Evolutionary conservation across 352 stramenopile species (phyloP).

Genomic region (Phytophthora boehmeriae): DNA sequence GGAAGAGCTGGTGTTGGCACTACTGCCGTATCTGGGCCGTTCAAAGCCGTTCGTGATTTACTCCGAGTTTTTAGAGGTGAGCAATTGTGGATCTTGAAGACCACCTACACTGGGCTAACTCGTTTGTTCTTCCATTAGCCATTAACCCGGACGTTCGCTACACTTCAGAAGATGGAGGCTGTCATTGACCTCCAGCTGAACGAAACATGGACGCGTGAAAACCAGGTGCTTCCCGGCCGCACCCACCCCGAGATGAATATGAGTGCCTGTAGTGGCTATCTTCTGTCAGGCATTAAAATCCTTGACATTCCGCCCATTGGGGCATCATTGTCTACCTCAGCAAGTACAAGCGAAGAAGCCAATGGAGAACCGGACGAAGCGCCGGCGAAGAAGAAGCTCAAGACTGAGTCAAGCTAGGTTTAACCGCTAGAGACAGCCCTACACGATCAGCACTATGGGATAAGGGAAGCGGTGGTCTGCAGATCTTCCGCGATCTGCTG

Average conservation of each 20-base stretch:
- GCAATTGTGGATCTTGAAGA: neutral
- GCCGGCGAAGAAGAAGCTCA: constrained; percentile 30
- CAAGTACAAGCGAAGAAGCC: neutral
- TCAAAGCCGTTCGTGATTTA: constrained; percentile 97
- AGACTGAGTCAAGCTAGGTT: constrained; percentile 16
- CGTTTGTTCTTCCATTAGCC: constrained; percentile 48
- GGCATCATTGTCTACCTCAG: neutral
- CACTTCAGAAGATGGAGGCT: constrained; percentile 89
- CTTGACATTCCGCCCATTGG: constrained; percentile 33
- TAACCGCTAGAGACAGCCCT: too few relatives aligned
- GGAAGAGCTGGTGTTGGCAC: constrained; percentile 75
- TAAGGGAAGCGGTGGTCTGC: too few relatives aligned
- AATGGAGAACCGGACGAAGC: constrained; percentile 3
- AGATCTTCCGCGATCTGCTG: too few relatives aligned
- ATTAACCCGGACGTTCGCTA: constrained; percentile 89
- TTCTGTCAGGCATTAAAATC: constrained; percentile 95
- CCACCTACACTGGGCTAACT: constrained; percentile 6
- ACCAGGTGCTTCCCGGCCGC: constrained; percentile 92
- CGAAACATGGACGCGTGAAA: constrained; percentile 96
- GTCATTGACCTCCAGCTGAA: constrained; percentile 95
- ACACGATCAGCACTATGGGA: too few relatives aligned
- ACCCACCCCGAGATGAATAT: constrained; percentile 98
- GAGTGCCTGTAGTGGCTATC: constrained; percentile 95
- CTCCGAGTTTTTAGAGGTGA: constrained; percentile 91
- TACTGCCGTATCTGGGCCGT: constrained; percentile 91